Evolutionary conservation across 257 asterid species (phyloP).

Genomic region (Nicotiana noctiflora): DNA sequence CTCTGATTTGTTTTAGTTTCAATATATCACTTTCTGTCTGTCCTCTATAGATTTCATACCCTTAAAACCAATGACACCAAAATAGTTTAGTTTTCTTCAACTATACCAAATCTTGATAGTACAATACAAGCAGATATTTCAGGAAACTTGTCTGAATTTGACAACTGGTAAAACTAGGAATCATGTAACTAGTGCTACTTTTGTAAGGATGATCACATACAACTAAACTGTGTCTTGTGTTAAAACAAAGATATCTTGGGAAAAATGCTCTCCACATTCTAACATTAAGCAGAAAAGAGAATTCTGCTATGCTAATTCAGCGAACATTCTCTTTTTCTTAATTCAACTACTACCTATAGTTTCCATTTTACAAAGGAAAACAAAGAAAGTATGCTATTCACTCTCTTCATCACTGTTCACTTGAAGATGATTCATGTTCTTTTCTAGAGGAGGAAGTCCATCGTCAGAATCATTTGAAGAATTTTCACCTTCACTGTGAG

Average conservation of each 20-base stretch:
- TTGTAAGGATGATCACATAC: background rate
- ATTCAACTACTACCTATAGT: background rate
- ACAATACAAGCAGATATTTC: no score
- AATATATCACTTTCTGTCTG: no score
- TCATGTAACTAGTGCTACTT: no score
- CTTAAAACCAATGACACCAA: no score
- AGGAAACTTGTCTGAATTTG: no score
- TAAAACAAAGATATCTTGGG: background rate
- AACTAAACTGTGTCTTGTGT: no score
- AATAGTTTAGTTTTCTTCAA: no score
- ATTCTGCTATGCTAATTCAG: background rate
- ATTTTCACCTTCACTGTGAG: slow-evolving; percentile 32
- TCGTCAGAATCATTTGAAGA: slow-evolving; percentile 56
- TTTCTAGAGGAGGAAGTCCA: slow-evolving; percentile 94
- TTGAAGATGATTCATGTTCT: slow-evolving; percentile 68
- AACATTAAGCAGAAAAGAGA: background rate
- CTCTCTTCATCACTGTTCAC: slow-evolving; percentile 56
- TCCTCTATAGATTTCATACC: no score
- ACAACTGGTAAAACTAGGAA: no score
- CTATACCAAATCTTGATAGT: no score
- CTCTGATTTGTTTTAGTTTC: no score
- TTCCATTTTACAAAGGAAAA: background rate
- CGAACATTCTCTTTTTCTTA: background rate
- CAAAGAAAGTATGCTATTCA: slow-evolving; percentile 19
- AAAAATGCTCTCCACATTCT: background rate